Base-by-base conservation (phyloP, 1,139 yeast species). In the Geotrichum aggregatum region DNA sequence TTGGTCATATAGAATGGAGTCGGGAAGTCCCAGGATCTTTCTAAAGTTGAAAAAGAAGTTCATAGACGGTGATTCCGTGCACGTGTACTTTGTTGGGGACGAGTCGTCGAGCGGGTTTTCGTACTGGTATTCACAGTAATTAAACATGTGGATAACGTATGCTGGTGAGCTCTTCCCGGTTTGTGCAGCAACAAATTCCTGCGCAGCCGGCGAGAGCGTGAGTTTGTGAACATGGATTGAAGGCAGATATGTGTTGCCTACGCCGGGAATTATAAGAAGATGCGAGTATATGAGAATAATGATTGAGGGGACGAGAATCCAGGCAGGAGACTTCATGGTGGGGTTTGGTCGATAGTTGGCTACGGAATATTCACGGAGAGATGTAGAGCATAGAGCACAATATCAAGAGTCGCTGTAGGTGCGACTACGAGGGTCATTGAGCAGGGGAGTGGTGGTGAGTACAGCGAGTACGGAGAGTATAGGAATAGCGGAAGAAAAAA, bases 321-420 rank as follows among this genome's bases (percentile, higher is more conserved):
- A 49, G 13, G 52, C 52, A 10, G 52, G 52, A 3, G 52, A 49
- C 42, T 49, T 49, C 52, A 49, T 49, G 44, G n/a, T 26, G 44
- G 19, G 11, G 11, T 5, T 24, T 24, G 28, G 28, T 24, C 8
- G 5, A 8, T 24, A 24, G 7, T 24, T 24, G 28, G 7, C 8
- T 24, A 24, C 28, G 28, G 28, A 24, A 24, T 5, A 8, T 24
- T 24, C 8, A 24, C 5, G 8, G 28, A 24, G 28, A 24, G 8
- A 5, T 5, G 28, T 5, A 5, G 28, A 24, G 28, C 28, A 24
- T 24, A 8, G 8, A 8, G 28, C 5, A 8, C 28, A 5, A 24
- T 5, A 5, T 24, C 7, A 24, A 24, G 28, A 24, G 28, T 24
- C 28, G 28, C 28, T 24, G 28, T 8, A 24, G 28, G 5, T 24